phyloP scores from a whole-genome alignment of 305 asterid species.

The Plantago coronopus region DNA sequence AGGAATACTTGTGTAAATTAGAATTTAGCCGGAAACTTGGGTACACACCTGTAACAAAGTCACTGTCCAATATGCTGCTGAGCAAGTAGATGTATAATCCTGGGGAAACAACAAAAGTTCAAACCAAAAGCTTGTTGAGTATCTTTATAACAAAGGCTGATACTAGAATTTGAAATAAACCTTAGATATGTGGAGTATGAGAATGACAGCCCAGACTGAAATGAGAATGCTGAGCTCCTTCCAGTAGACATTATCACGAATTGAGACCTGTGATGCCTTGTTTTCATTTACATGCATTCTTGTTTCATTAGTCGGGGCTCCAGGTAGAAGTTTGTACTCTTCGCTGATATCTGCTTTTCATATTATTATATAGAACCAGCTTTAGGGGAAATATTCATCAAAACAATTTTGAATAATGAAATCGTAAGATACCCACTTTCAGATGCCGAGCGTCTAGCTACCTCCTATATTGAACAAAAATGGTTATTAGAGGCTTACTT shows the following conservation, averaged over 20 bases:
- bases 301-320: slow-evolving; percentile 36
- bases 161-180: slow-evolving; percentile 26
- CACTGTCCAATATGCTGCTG: slow-evolving; percentile 50
- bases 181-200: slow-evolving; percentile 53
- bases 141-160: neutral
- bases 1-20: neutral
- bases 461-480: slow-evolving; percentile 48
- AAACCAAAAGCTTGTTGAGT: slow-evolving; percentile 1
- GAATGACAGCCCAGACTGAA: slow-evolving; percentile 54
- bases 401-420: slow-evolving; percentile 1
- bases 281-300: slow-evolving; percentile 25
- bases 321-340: slow-evolving; percentile 54
- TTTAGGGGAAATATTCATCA: neutral
- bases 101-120: slow-evolving; percentile 24
- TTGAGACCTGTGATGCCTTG: slow-evolving; percentile 38
- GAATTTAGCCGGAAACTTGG: neutral
- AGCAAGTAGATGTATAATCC: slow-evolving; percentile 53
- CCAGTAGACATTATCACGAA: slow-evolving; percentile 55
- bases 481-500: neutral
- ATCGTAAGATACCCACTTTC: slow-evolving; percentile 26
- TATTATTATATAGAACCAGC: slow-evolving; percentile 10
- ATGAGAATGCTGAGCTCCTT: slow-evolving; percentile 49
- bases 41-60: slow-evolving; percentile 66
- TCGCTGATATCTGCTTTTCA: slow-evolving; percentile 36
- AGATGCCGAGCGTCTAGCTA: slow-evolving; percentile 37